Conservation (phyloP, 2,329 filamentous ascomycete species). For the Sporothrix dimorphospora region DNA sequence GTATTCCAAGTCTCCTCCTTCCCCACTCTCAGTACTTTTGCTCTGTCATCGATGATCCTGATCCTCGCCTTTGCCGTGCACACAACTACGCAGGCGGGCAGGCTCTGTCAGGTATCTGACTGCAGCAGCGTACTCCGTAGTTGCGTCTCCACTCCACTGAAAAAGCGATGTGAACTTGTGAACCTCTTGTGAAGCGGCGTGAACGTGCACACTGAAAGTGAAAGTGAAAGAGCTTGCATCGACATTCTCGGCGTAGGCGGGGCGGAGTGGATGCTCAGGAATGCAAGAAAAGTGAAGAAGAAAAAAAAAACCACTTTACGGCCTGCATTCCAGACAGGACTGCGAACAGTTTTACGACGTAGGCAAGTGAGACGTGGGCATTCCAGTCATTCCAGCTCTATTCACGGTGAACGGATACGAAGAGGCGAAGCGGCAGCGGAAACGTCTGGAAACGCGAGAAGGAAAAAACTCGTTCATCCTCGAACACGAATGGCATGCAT, state of each 20-base stretch:
- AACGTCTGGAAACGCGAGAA: not conserved
- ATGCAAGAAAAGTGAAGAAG: not conserved
- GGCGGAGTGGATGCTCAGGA: not conserved
- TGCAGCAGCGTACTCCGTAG: not conserved
- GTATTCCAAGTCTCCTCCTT: not conserved
- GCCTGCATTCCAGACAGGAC: constrained; percentile 20
- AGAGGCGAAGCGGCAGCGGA: not conserved
- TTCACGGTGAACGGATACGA: not conserved
- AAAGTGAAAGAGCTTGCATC: constrained; percentile 21
- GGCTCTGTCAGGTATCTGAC: not conserved
- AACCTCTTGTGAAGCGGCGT: constrained; percentile 2
- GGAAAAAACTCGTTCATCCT: not conserved
- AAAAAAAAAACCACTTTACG: constrained; percentile 24
- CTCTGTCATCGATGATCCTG: constrained; percentile 4
- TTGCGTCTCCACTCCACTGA: not conserved
- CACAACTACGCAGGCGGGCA: not conserved
- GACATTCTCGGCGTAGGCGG: constrained; percentile 18
- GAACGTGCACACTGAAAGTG: not conserved
- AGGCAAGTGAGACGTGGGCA: constrained; percentile 2
- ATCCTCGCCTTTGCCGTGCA: not conserved
- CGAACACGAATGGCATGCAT: not conserved
- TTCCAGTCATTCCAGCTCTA: not conserved
- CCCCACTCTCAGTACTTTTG: not conserved
- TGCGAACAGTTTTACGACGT: not conserved
- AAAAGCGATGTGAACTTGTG: not conserved